Conservation (phyloP, 129 eudicot genomes). For the Artemisia tridentata region DNA sequence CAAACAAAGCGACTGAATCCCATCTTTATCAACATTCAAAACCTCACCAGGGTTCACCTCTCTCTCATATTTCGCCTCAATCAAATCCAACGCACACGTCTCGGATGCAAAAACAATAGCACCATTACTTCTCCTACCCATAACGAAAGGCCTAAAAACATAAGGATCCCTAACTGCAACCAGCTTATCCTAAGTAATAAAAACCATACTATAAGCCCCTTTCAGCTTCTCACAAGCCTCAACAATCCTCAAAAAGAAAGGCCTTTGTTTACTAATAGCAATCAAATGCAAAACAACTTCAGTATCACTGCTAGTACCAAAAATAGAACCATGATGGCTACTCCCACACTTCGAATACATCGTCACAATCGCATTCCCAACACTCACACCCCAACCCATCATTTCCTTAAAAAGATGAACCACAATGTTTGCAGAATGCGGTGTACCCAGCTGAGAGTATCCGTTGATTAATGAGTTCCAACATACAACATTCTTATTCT, state of each 20-base stretch:
- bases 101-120: conserved; percentile 88
- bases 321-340: conserved; percentile 88
- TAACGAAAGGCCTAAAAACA: conserved; percentile 87
- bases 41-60: conserved; percentile 91
- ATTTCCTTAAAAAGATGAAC: no score
- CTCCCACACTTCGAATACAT: no score
- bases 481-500: no score
- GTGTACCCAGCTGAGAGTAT: no score
- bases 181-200: conserved; percentile 73
- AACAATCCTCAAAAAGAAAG: conserved; percentile 65
- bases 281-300: conserved; percentile 87
- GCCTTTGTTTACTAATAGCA: conserved; percentile 70
- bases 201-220: conserved; percentile 96
- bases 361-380: no score
- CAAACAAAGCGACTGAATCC: conserved; percentile 59
- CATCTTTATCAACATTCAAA: conserved; percentile 71
- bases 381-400: no score
- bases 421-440: no score
- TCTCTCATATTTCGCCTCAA: conserved; percentile 79
- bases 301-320: conserved; percentile 80
- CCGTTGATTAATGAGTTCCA: no score
- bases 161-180: conserved; percentile 89
- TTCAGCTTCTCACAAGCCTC: conserved; percentile 84
- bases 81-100: conserved; percentile 85
- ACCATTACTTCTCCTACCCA: conserved; percentile 88